Base-by-base conservation (phyloP, 2,329 filamentous ascomycete genomes). In the Stemphylium lycopersici region DNA sequence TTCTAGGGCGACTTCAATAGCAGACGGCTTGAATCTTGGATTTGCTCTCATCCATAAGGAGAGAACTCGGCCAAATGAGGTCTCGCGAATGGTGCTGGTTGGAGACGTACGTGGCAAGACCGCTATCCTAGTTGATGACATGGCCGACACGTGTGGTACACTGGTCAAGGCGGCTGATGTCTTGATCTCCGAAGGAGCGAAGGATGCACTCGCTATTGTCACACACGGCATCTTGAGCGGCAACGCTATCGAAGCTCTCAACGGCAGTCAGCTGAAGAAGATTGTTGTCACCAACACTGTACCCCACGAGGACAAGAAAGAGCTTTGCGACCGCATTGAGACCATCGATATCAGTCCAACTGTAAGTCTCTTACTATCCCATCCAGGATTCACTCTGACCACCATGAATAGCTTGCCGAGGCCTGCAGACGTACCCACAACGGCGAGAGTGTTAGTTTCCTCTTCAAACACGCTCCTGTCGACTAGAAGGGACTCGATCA, bases 11-110 rank as follows among this genome's bases (percentile, higher is more conserved):
- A 96, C 93, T 7, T 91, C 90, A 11, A 96, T 98, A 62, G 93
- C 93, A 52, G 93, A 97, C 76, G 89, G 91, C 43, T 84, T 98
- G 56, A 92, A 96, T 71, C 86, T 93, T 42, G 89, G 88, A 56
- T 97, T 98, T 75, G 93, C 93, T 7, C 85, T 98, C 49, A 98
- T 98, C 66, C 93, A 97, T 84, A 97, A 98, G 80, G 93, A 97
- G 78, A 90, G 93, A 53, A 90, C 92, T 5, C 87, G 91, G n/a
- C 88, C 88, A 10, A 96, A 96, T 69, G 92, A 96, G 71, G 92
- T 96, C 57, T 91, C 90, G 8, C 88, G 91, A 68, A 96, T 96
- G 91, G 90, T 92, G 0, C 88, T 99, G n/a, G 93, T 98, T 45
- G 95, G 95, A 63, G 92, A 96, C 63, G 95, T 98, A 41, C 84